A percentile compares a stretch with the other conserved stretches of the same genome.
Evolutionary conservation across 2,329 filamentous ascomycete genomes (phyloP).

Genomic region (Fusarium humuli): DNA sequence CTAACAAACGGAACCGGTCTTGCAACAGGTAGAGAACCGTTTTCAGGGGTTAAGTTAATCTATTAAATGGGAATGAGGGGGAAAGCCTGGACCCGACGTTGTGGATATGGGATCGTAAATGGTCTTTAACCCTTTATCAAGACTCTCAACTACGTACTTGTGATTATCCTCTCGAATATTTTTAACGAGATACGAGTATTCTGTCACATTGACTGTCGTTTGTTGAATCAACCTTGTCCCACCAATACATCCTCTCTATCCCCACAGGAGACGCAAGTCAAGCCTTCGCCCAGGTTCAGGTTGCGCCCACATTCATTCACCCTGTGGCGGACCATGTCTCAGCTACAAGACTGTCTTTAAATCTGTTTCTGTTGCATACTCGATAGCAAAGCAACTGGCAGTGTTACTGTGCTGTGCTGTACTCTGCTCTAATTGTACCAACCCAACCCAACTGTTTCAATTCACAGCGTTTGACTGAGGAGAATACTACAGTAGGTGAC

Average conservation of each 20-base stretch:
- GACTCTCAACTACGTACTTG: constrained; percentile 5
- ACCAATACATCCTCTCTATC: neutral
- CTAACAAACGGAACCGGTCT: neutral
- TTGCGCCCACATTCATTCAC: constrained; percentile 20
- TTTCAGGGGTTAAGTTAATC: constrained; percentile 19
- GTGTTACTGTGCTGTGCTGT: neutral
- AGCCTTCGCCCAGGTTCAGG: constrained; percentile 9
- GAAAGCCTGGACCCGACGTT: constrained; percentile 15
- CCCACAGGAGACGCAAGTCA: constrained; percentile 7
- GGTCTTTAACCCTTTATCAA: constrained; percentile 12
- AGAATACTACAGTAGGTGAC: constrained; percentile 28
- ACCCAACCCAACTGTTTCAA: constrained; percentile 8
- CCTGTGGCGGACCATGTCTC: constrained; percentile 56
- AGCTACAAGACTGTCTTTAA: constrained; percentile 43
- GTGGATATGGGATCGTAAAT: constrained; percentile 14
- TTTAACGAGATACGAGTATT: neutral
- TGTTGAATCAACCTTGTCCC: neutral
- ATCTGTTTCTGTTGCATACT: constrained; percentile 26
- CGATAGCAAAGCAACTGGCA: constrained; percentile 2
- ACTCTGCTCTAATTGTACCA: neutral
- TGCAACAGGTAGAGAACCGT: neutral
- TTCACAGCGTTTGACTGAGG: constrained; percentile 8
- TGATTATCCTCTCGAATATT: neutral
- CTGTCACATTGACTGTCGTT: neutral
- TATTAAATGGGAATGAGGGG: constrained; percentile 10